Evolutionary conservation across 371 early-diverging fungal genomes (phyloP), one percentile per base, ranked within the genome.

Genomic region (Mucor velutinosus): DNA sequence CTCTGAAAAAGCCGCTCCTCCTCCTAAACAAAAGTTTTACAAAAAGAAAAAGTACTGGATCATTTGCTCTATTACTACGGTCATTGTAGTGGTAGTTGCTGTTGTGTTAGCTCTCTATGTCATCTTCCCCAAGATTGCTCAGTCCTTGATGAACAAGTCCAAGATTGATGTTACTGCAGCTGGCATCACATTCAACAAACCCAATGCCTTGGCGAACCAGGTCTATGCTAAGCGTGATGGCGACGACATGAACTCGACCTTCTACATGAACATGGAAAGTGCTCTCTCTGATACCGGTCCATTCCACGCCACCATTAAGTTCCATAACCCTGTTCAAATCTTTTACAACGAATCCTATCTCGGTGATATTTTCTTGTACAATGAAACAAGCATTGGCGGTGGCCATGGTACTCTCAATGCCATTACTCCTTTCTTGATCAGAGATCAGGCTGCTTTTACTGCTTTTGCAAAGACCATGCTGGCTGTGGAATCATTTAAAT

Each of bases 51-150:
- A 82, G 69, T 86, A 84, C 41, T 86, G 86, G 88, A 80, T 83
- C 41, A 82, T 79, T 59, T 88, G 88, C 62, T 76, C 80, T 6
- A 77, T 81, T 7, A 70, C 73, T 29, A 74, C 77, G 17, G 81
- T 83, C 51, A 81, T 86, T 35, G 68, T 80, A 15, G 65, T 82
- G 17, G 72, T 86, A 2, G 83, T 88, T 19, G 81, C 77, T 6
- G 84, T 88, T 12, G 59, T 82, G 6, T 65, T 88, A 7, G 71
- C 75, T 4, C 72, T 86, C 19, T 86, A 84, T 65, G 89, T 89
- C 11, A 78, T 84, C 49, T 77, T 89, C 72, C 87, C 87, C 32
- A 85, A 83, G 77, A 77, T 89, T 33, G 86, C 86, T 45, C 89
- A 89, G 71, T 51, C 66, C n/a, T 70, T 85, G 61, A 80, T 89